Evolutionary conservation across 352 stramenopile species (phyloP).

Genomic region (Globisporangium emineosum): DNA sequence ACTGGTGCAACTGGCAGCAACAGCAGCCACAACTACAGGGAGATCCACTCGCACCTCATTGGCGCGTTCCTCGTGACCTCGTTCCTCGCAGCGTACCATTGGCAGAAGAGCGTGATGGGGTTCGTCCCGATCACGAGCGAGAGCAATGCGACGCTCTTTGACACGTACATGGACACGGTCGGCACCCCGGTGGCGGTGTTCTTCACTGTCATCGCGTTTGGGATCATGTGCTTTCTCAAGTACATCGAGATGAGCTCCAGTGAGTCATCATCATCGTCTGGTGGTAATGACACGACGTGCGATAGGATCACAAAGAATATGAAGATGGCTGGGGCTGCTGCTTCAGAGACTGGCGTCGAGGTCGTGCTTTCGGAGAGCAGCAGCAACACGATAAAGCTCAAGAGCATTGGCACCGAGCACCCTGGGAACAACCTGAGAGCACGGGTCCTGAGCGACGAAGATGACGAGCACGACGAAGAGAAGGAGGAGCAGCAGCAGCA

Average conservation of each 20-base stretch:
- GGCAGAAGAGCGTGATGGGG: conserved; percentile 66
- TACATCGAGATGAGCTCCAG: conserved; percentile 28
- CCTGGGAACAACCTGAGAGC: conserved; percentile 3
- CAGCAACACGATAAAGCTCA: neutral
- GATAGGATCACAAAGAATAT: conserved; percentile 3
- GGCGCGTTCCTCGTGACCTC: conserved; percentile 48
- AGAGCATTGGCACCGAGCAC: conserved; percentile 10
- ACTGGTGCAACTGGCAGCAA: neutral
- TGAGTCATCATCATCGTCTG: neutral
- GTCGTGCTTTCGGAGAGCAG: conserved; percentile 8
- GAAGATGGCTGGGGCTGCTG: neutral
- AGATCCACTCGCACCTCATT: conserved; percentile 39
- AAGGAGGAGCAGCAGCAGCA: neutral
- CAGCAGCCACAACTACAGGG: conserved; percentile 6
- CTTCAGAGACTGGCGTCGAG: neutral
- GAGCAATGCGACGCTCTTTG: conserved; percentile 25
- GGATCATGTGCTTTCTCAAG: conserved; percentile 50
- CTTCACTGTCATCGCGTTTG: conserved; percentile 51
- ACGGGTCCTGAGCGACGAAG: conserved; percentile 20
- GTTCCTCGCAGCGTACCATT: conserved; percentile 69
- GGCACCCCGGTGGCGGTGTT: conserved; percentile 45
- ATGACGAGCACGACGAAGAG: conserved; percentile 21
- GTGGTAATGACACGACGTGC: neutral
- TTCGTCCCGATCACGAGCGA: conserved; percentile 25
- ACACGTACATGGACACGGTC: conserved; percentile 52